A percentile compares a stretch with the other conserved stretches of the same genome.
phyloP scores from a whole-genome alignment of 345 rosid species.

The Murraya koenigii region DNA sequence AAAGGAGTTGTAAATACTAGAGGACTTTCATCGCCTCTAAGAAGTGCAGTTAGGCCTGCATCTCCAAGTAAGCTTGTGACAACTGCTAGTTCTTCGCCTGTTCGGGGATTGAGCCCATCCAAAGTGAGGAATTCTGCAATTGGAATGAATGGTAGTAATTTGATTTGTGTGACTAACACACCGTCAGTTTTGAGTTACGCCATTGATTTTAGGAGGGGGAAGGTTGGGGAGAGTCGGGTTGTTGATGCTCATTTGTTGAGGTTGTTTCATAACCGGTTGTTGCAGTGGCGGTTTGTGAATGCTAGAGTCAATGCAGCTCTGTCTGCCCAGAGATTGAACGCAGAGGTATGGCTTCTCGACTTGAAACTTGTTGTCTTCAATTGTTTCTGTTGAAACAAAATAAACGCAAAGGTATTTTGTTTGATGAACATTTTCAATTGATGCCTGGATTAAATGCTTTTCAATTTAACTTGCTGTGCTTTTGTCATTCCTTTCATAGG shows the following conservation, averaged over 20 bases:
- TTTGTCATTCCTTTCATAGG: background rate
- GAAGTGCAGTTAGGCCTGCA: slow-evolving; percentile 54
- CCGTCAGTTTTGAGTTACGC: slow-evolving; percentile 78
- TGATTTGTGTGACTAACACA: slow-evolving; percentile 35
- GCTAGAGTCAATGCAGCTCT: slow-evolving; percentile 68
- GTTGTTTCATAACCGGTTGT: slow-evolving; percentile 62
- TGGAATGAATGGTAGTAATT: slow-evolving; percentile 32
- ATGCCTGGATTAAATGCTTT: background rate
- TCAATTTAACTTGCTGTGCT: background rate
- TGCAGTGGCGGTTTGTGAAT: slow-evolving; percentile 86
- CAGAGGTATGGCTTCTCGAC: slow-evolving; percentile 57
- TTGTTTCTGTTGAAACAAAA: background rate
- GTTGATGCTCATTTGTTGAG: slow-evolving; percentile 69
- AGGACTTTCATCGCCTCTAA: slow-evolving; percentile 55
- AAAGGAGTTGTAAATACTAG: slow-evolving; percentile 46
- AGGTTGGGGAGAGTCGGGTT: slow-evolving; percentile 59
- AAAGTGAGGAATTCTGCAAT: slow-evolving; percentile 49
- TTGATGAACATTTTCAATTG: background rate
- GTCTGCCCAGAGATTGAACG: slow-evolving; percentile 50
- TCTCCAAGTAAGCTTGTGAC: slow-evolving; percentile 63
- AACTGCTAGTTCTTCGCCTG: slow-evolving; percentile 53
- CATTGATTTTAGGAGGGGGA: slow-evolving; percentile 75
- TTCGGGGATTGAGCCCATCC: slow-evolving; percentile 66
- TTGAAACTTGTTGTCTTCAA: background rate
- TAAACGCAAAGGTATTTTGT: background rate